phyloP scores from a whole-genome alignment of 2,329 filamentous ascomycete species.

The Rhexocercosporidium sp. region DNA sequence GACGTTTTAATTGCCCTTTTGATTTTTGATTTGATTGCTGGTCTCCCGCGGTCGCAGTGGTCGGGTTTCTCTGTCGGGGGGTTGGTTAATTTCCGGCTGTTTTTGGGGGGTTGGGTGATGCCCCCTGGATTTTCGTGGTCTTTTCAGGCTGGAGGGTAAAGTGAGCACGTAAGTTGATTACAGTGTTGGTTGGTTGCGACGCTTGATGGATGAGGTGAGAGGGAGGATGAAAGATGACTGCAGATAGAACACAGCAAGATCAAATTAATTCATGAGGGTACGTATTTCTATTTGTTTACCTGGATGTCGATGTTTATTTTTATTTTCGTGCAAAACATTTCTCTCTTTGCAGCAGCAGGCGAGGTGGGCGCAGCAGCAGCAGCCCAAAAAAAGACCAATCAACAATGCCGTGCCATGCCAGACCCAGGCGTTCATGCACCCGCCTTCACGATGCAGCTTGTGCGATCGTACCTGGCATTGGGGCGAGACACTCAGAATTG shows the following conservation, averaged over 20 bases:
- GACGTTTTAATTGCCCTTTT: not conserved
- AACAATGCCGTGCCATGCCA: not conserved
- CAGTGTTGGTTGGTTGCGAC: too few species aligned
- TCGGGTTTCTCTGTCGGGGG: not conserved
- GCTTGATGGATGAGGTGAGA: not conserved
- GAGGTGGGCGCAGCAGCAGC: not conserved
- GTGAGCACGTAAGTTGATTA: not conserved
- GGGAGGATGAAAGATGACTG: too few species aligned
- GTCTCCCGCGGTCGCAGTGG: not conserved
- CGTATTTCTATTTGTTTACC: not conserved
- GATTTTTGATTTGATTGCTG: not conserved
- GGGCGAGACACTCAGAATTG: not conserved
- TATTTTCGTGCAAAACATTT: not conserved
- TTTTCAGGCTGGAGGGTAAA: not conserved
- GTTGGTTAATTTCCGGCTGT: not conserved
- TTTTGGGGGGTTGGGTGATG: conserved; percentile 2
- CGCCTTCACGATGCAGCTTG: not conserved
- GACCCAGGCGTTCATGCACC: not conserved
- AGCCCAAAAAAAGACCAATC: not conserved
- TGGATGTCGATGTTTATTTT: not conserved
- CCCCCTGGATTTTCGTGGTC: not conserved
- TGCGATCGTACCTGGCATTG: not conserved
- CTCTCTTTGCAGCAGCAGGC: not conserved
- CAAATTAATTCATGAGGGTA: not conserved
- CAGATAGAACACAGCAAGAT: too few species aligned